Base-by-base conservation (phyloP, 345 rosid species). In the Syzygium aqueum region DNA sequence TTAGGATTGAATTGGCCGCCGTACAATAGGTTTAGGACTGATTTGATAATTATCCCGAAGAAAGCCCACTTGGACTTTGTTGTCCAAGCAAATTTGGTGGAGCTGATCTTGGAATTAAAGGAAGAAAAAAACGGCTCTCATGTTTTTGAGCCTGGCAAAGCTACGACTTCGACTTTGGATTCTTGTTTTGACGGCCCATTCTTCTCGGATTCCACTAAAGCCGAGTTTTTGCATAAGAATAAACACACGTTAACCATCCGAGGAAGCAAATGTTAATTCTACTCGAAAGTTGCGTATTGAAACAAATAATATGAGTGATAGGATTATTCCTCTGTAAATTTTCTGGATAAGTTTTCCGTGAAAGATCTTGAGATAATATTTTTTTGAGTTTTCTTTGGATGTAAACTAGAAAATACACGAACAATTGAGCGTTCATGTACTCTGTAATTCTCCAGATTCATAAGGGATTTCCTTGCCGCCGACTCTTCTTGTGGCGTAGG, bases 401-500 rank as follows among this genome's bases (percentile, higher is more conserved):
- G 61, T 23, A 23, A 1, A 23, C n/a, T 4, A 5, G 7, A 11
- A 56, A 15, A 23, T 56, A 23, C 0, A 23, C 1, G 12, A 56
- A 23, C 5, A 13, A 23, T 56, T 23, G n/a, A 56, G n/a, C 12
- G 8, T 23, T 3, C 5, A 11, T 23, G 3, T 8, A 56, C n/a
- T 23, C 12, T 56, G 7, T 23, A 9, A 56, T 56, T 56, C 13
- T 23, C 5, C 2, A 2, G 19, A 67, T 30, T 33, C 19, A 3
- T 28, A 67, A 33, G 13, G 0, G 11, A 33, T 0, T 30, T 67
- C 40, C 17, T 67, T 67, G 46, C 11, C 1, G 0, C 2, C 7
- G 1, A 33, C 23, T 33, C 46, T 67, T 1, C 1, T 0, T 4
- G 7, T 4, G 43, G 78, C 11, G 0, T n/a, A 30, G 78, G 15